Conservation (phyloP, 352 stramenopile species). For the Globisporangium canariense region DNA sequence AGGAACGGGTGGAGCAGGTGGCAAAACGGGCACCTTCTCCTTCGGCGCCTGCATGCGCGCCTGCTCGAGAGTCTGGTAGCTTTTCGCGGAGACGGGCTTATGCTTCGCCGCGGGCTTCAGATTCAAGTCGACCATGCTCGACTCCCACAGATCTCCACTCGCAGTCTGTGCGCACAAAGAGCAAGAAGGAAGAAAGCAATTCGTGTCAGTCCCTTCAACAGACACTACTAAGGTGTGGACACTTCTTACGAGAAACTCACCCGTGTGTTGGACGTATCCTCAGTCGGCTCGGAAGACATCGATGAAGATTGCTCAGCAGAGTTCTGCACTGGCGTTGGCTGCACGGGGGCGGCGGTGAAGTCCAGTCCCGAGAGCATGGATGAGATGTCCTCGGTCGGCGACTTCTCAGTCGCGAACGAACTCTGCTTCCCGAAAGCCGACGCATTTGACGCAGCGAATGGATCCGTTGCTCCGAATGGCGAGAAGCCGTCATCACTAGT, state of each 20-base stretch:
- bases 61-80: slow-evolving; percentile 71
- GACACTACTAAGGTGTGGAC: not conserved
- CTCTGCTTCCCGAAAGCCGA: slow-evolving; percentile 8
- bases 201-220: not conserved
- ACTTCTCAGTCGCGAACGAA: slow-evolving; percentile 13
- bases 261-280: slow-evolving; percentile 28
- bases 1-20: slow-evolving; percentile 23
- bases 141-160: slow-evolving; percentile 65
- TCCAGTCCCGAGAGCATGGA: slow-evolving; percentile 77
- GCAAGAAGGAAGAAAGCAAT: not conserved
- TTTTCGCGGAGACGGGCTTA: slow-evolving; percentile 39
- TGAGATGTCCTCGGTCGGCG: slow-evolving; percentile 48
- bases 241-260: slow-evolving; percentile 12
- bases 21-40: slow-evolving; percentile 63
- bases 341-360: slow-evolving; percentile 49
- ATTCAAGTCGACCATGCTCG: slow-evolving; percentile 74
- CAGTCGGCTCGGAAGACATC: slow-evolving; percentile 21
- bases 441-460: slow-evolving; percentile 11
- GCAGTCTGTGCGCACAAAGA: slow-evolving; percentile 23
- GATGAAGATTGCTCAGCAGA: slow-evolving; percentile 14
- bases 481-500: slow-evolving; percentile 10
- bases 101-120: slow-evolving; percentile 49
- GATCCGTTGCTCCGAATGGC: slow-evolving; percentile 14
- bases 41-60: slow-evolving; percentile 54
- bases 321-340: slow-evolving; percentile 20